Conservation (phyloP, 176 grass and related monocot species). For the Oryza nivara region DNA sequence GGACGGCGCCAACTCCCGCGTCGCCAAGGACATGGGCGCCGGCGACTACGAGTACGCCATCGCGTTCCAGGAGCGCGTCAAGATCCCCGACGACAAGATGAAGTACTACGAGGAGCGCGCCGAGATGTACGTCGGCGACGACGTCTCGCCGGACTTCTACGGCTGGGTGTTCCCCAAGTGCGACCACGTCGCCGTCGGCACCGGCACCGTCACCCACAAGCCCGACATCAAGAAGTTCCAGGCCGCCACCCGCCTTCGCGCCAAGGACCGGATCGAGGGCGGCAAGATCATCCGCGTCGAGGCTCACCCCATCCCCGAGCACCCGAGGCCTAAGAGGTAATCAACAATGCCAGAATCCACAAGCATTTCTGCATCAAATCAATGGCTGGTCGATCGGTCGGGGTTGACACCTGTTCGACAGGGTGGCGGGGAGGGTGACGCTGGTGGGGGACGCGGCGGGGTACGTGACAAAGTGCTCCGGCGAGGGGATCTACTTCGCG, state of each 20-base stretch:
- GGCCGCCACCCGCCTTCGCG: conserved; percentile 86
- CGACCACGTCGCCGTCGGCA: conserved; percentile 96
- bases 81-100: conserved; percentile 92
- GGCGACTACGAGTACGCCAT: conserved; percentile 99
- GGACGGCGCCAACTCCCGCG: conserved; percentile 94
- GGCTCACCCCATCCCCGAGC: conserved; percentile 95
- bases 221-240: conserved; percentile 98
- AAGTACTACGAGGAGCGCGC: conserved; percentile 93
- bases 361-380: background rate
- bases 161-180: conserved; percentile 99
- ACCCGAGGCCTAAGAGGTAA: conserved; percentile 81
- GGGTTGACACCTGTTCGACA: conserved; percentile 11
- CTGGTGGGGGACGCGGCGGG: conserved; percentile 91
- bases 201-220: conserved; percentile 96
- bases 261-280: conserved; percentile 96
- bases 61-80: conserved; percentile 96
- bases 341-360: background rate
- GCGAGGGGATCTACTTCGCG: conserved; percentile 98
- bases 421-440: conserved; percentile 69
- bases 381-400: background rate
- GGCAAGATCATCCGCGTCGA: conserved; percentile 95
- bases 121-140: conserved; percentile 99
- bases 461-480: conserved; percentile 98
- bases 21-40: conserved; percentile 92
- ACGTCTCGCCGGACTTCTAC: conserved; percentile 98